A percentile compares a stretch with the other conserved stretches of the same genome.
These are phyloP conservation scores for Lindgomyces ingoldianus DNA, from an alignment of 495 filamentous ascomycete genomes.

Conservation along the genomic window DNA sequence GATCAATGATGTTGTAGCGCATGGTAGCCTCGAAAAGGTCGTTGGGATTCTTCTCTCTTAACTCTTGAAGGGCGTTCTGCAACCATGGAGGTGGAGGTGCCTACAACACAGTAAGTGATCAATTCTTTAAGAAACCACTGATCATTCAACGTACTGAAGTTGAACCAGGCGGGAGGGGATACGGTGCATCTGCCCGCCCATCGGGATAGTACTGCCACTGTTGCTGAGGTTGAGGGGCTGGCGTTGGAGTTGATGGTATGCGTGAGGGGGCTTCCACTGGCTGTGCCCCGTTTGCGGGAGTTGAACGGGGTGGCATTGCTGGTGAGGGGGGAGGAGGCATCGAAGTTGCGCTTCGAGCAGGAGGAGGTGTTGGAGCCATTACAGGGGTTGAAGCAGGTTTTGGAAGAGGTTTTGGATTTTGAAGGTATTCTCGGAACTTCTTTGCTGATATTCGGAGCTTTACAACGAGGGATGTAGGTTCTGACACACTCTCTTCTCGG, in stretches of 20 bases:
- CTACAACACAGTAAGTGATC: constrained; percentile 44
- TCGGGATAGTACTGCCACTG: constrained; percentile 36
- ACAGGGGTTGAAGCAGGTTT: constrained; percentile 44
- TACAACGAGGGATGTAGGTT: constrained; percentile 63
- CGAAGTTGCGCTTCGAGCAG: constrained; percentile 55
- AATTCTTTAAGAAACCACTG: neutral
- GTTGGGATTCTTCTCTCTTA: constrained; percentile 66
- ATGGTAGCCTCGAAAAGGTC: constrained; percentile 85
- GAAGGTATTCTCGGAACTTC: constrained; percentile 60
- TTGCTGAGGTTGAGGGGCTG: constrained; percentile 13
- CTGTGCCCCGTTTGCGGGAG: constrained; percentile 30
- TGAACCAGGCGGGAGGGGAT: constrained; percentile 19
- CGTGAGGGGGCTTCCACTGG: constrained; percentile 34
- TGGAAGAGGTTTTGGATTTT: constrained; percentile 47
- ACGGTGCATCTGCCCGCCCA: constrained; percentile 37
- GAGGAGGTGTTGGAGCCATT: constrained; percentile 52
- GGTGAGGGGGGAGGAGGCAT: constrained; percentile 62
- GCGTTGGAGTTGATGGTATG: constrained; percentile 8
- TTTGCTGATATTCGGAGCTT: constrained; percentile 70
- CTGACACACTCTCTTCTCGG: constrained; percentile 73
- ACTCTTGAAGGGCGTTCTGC: constrained; percentile 58
- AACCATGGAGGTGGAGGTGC: constrained; percentile 85
- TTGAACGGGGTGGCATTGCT: constrained; percentile 26
- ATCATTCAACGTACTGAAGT: constrained; percentile 20
- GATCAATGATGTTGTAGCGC: constrained; percentile 78